Evolutionary conservation across 257 asterid genomes (phyloP).

Genomic region (Capsicum chinense): DNA sequence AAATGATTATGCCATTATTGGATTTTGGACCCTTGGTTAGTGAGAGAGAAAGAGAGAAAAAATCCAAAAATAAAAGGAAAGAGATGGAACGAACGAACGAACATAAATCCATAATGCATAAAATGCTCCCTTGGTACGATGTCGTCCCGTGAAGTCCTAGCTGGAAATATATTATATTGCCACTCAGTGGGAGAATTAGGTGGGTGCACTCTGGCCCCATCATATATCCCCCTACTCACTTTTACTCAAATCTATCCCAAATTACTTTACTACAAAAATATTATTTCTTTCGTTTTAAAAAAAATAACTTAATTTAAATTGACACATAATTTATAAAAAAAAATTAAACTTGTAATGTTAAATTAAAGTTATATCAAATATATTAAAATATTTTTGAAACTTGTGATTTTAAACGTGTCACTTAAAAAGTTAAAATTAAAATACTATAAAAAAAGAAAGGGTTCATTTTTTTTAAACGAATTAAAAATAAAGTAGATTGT

Average conservation of each 20-base stretch:
- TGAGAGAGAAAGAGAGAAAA: not conserved
- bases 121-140: conserved; percentile 37
- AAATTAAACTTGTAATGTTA: too few species aligned
- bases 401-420: too few species aligned
- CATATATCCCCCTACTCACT: not conserved
- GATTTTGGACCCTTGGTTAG: conserved; percentile 45
- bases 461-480: too few species aligned
- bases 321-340: too few species aligned
- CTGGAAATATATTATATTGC: conserved; percentile 39
- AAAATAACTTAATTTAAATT: too few species aligned
- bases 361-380: too few species aligned
- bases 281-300: too few species aligned
- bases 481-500: too few species aligned
- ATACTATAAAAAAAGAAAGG: too few species aligned
- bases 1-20: conserved; percentile 81
- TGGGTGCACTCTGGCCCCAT: conserved; percentile 52
- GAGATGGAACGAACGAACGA: not conserved
- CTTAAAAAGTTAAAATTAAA: too few species aligned
- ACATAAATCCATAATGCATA: not conserved
- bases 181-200: conserved; percentile 58
- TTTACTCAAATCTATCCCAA: not conserved
- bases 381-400: too few species aligned
- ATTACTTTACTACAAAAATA: not conserved
- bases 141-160: conserved; percentile 76
- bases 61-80: conserved; percentile 23